Evolutionary conservation across 139 green algal genomes (phyloP), one percentile per base, ranked within the genome.

Genomic region (Coelastrella sp.): DNA sequence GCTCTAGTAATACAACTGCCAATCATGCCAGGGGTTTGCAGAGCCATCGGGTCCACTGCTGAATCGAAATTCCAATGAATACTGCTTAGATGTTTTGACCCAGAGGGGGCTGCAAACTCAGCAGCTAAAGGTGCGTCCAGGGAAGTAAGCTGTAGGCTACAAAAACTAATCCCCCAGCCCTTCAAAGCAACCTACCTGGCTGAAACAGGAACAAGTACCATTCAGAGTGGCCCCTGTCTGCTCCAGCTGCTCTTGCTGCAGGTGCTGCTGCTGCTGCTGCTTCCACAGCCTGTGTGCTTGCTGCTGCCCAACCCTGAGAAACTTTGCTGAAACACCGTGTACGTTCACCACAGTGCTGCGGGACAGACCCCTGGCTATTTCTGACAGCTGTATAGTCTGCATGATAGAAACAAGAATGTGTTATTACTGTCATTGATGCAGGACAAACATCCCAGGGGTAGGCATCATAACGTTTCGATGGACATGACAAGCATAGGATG

Each of bases 321-420:
- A 87, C 64, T 78, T 79, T 16, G 64, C 82, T n/a, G 82, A 87
- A 20, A 87, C 82, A 13, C 82, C 82, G 47, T 87, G 82, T 4
- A 87, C 82, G 47, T 87, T 87, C 23, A 78, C 64, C 32, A 64
- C 47, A 17, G 32, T 79, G 65, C 82, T 87, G 14, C 82, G 22
- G 0, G 82, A 17, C 11, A 87, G 23, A 64, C 64, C 64, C 47
- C 14, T 47, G 5, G 82, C 82, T 5, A 87, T 32, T 59, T 73
- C 61, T 16, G 82, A 87, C 82, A 87, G 64, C 65, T 87, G 82
- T 13, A 87, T 7, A 23, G 78, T 59, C 82, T 87, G 82, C 82
- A 86, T n/a, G 3, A 56, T 71, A 6, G 65, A 14, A n/a, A 83
- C 54, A 65, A 13, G 19, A 19, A 10, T 20, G 5, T 66, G 54